These are phyloP conservation scores for Metschnikowia henanensis DNA, from an alignment of 805 yeast genomes.

Conservation along the genomic window DNA sequence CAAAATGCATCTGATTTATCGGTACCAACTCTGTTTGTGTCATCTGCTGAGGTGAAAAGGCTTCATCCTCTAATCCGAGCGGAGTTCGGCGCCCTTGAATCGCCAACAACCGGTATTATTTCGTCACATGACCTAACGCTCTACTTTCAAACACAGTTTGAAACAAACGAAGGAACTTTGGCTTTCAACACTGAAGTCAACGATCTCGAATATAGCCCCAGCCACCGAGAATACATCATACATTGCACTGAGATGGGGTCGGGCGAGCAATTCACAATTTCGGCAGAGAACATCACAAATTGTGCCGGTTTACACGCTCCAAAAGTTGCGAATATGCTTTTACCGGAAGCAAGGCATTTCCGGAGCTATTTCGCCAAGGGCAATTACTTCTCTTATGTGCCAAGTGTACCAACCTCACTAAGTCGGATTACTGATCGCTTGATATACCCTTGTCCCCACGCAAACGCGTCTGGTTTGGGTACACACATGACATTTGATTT, in stretches of 20 bases:
- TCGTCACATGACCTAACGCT: conserved; percentile 77
- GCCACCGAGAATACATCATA: conserved; percentile 23
- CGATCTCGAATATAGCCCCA: conserved; percentile 29
- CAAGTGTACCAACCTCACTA: conserved; percentile 40
- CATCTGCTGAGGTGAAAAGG: conserved; percentile 41
- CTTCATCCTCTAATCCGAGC: conserved; percentile 72
- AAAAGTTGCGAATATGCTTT: conserved; percentile 62
- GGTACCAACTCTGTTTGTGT: conserved; percentile 57
- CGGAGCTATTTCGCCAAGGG: conserved; percentile 79
- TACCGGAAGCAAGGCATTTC: conserved; percentile 61
- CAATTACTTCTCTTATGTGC: conserved; percentile 64
- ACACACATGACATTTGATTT: conserved; percentile 84
- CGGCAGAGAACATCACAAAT: conserved; percentile 63
- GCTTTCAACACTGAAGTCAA: conserved; percentile 62
- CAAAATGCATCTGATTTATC: conserved; percentile 49
- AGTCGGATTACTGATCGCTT: conserved; percentile 29
- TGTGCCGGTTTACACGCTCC: conserved; percentile 82
- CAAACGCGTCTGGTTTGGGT: conserved; percentile 73
- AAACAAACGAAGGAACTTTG: conserved; percentile 60
- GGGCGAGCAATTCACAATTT: conserved; percentile 39
- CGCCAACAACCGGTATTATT: conserved; percentile 84
- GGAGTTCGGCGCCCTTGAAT: conserved; percentile 56
- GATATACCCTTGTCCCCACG: conserved; percentile 77
- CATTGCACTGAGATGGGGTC: conserved; percentile 28
- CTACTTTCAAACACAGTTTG: conserved; percentile 54